A percentile compares a stretch with the other conserved stretches of the same genome.
phyloP scores from a whole-genome alignment of 2,329 filamentous ascomycete species.

The Sporothrix pallida region DNA sequence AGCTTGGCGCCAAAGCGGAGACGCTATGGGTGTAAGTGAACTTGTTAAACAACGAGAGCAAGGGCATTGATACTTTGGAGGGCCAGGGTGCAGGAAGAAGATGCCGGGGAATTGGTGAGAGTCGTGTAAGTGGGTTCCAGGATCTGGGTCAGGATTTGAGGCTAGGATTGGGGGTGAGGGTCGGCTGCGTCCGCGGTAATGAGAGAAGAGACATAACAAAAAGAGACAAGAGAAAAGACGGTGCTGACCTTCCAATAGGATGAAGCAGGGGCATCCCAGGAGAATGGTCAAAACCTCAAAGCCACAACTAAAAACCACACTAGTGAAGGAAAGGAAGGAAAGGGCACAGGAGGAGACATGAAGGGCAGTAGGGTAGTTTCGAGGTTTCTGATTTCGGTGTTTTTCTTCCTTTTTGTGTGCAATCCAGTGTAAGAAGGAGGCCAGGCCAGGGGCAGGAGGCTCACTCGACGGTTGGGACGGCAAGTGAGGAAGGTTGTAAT shows the following conservation, averaged over 20 bases:
- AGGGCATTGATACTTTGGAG: too few species aligned
- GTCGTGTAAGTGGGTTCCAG: constrained; percentile 20
- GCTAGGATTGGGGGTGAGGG: neutral
- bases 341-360: constrained; percentile 6
- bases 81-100: neutral
- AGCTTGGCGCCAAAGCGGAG: constrained; percentile 32
- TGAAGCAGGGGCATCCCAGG: constrained; percentile 18
- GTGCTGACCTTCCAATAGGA: constrained; percentile 21
- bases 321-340: neutral
- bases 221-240: constrained; percentile 20
- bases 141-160: neutral
- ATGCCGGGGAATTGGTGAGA: neutral
- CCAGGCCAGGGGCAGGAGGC: constrained; percentile 20
- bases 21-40: too few species aligned
- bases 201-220: neutral
- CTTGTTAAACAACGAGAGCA: too few species aligned
- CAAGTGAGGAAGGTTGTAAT: constrained; percentile 12
- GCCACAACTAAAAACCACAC: constrained; percentile 14
- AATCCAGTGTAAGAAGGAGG: constrained; percentile 4
- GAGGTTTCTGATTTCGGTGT: neutral
- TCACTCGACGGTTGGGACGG: constrained; percentile 27
- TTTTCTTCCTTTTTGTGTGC: neutral
- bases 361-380: neutral
- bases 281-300: neutral
- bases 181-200: neutral